Evolutionary conservation across 2,329 filamentous ascomycete species (phyloP).

Genomic region (Gnomoniopsis sp.): DNA sequence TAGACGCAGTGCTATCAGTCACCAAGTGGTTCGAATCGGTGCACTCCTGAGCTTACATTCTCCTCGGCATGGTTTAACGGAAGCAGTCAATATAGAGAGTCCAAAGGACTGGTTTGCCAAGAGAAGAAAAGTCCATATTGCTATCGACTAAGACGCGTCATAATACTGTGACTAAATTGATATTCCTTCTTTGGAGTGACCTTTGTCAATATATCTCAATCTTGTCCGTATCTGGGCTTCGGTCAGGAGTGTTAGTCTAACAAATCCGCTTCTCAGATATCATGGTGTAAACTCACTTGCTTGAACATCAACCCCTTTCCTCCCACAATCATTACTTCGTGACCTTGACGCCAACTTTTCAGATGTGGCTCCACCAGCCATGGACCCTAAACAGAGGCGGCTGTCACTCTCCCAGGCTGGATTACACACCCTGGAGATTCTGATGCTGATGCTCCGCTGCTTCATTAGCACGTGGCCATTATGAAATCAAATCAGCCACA

Average conservation of each 20-base stretch:
- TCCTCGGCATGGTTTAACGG: no score
- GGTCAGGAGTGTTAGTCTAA: not conserved
- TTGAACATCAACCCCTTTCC: constrained; percentile 15
- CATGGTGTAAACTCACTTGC: constrained; percentile 9
- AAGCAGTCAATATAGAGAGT: no score
- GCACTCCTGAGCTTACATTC: no score
- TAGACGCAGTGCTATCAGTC: no score
- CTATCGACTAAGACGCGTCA: no score
- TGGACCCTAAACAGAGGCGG: no score
- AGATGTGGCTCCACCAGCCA: not conserved
- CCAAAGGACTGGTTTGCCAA: no score
- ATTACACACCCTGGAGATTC: not conserved
- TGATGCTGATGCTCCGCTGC: not conserved
- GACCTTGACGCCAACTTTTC: constrained; percentile 3
- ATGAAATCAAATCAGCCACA: constrained; percentile 68
- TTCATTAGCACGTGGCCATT: constrained; percentile 31
- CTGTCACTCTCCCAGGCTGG: not conserved
- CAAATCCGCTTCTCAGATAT: not conserved
- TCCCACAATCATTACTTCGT: constrained; percentile 13
- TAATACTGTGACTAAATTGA: not conserved
- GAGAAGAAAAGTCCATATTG: no score
- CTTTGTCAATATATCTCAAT: not conserved
- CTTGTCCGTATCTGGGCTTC: not conserved
- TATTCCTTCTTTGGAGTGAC: not conserved
- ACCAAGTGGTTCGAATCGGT: no score